Conservation (phyloP, 1,139 yeast species). For the Saccharomycopsis crataegensis region DNA sequence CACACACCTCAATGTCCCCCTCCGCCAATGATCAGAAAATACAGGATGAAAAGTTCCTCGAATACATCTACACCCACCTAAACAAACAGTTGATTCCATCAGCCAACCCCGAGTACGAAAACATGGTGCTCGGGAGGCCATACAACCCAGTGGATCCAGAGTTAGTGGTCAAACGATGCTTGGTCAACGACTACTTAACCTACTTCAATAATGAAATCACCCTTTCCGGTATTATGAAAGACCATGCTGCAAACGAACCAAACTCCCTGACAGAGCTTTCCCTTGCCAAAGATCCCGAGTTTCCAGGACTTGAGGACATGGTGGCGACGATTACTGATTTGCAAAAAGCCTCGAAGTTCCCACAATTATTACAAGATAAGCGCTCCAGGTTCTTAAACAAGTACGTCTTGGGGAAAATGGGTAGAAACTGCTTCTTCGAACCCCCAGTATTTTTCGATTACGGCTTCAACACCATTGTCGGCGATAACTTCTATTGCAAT, state of each 20-base stretch:
- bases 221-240: not conserved
- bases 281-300: not conserved
- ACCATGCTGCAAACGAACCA: not conserved
- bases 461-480: constrained; percentile 32
- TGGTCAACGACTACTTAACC: constrained; percentile 1
- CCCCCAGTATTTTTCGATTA: constrained; percentile 52
- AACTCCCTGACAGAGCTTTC: not conserved
- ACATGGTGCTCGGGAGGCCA: constrained; percentile 34
- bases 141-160: constrained; percentile 32
- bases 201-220: not conserved
- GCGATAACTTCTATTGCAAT: constrained; percentile 44
- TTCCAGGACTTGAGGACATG: not conserved
- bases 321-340: not conserved
- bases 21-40: no score
- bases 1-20: no score
- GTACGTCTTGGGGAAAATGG: constrained; percentile 41
- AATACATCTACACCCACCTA: no score
- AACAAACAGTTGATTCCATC: no score
- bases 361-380: not conserved
- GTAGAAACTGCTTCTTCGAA: constrained; percentile 37
- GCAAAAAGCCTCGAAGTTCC: not conserved
- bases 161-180: constrained; percentile 20
- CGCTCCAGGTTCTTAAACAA: constrained; percentile 29
- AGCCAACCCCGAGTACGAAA: constrained; percentile 28
- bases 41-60: no score